Evolutionary conservation across 2,329 filamentous ascomycete species (phyloP).

Genomic region (Cladophialophora carrionii): DNA sequence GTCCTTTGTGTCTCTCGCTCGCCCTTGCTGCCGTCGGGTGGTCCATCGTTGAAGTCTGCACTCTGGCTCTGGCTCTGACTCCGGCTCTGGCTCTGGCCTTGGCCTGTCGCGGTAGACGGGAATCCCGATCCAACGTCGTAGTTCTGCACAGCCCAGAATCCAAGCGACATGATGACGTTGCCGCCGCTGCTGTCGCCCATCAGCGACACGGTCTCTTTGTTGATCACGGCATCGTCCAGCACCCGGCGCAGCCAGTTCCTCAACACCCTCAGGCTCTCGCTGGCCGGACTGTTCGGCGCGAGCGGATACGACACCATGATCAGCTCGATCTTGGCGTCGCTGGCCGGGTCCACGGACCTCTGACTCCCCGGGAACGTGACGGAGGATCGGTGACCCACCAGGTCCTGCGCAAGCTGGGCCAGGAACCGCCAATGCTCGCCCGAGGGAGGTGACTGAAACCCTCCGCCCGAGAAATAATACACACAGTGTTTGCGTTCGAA

Average conservation of each 20-base stretch:
- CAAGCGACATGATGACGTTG: slow-evolving; percentile 52
- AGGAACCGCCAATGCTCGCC: slow-evolving; percentile 58
- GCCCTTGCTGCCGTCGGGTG: not conserved
- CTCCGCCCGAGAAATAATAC: slow-evolving; percentile 61
- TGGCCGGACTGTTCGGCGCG: slow-evolving; percentile 58
- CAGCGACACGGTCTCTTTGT: slow-evolving; percentile 52
- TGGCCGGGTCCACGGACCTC: not conserved
- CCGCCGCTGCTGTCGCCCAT: slow-evolving; percentile 61
- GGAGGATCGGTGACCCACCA: slow-evolving; percentile 37
- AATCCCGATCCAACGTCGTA: not conserved
- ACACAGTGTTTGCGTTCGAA: slow-evolving; percentile 43
- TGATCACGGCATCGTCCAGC: slow-evolving; percentile 46
- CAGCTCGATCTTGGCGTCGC: slow-evolving; percentile 45
- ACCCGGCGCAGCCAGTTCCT: slow-evolving; percentile 51
- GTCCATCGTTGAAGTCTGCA: not conserved
- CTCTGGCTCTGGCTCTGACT: no score
- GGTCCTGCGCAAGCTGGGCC: slow-evolving; percentile 49
- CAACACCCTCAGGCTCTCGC: slow-evolving; percentile 54
- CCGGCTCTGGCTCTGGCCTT: not conserved
- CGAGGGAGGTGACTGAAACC: slow-evolving; percentile 58
- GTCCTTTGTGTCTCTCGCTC: not conserved
- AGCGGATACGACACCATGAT: slow-evolving; percentile 59
- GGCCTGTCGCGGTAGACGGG: not conserved
- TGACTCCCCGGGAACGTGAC: slow-evolving; percentile 6
- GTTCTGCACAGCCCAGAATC: slow-evolving; percentile 35